These are phyloP conservation scores for Avicennia marina DNA, from an alignment of 257 asterid genomes.

Conservation along the genomic window DNA sequence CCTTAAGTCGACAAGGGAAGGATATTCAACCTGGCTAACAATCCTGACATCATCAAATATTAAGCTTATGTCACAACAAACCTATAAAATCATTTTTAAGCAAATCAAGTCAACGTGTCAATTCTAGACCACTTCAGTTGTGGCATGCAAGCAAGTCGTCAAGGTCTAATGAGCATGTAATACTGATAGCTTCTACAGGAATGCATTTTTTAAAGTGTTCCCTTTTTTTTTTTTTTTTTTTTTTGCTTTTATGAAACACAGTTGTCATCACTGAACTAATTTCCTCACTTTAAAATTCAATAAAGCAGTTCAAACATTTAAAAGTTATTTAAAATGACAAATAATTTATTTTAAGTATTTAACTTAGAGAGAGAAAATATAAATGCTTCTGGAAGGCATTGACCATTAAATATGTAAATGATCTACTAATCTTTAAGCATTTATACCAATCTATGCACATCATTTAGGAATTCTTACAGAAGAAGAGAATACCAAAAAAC, in stretches of 20 bases:
- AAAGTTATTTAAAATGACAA: neutral
- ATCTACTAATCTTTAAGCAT: neutral
- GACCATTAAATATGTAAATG: neutral
- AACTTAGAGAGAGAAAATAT: slow-evolving; percentile 7
- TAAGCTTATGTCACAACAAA: slow-evolving; percentile 1
- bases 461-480: neutral
- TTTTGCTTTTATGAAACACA: neutral
- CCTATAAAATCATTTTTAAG: neutral
- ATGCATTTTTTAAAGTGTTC: neutral
- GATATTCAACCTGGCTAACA: slow-evolving; percentile 97
- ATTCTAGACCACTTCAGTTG: slow-evolving; percentile 3
- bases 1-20: slow-evolving; percentile 97
- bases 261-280: neutral
- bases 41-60: slow-evolving; percentile 53
- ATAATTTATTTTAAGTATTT: neutral
- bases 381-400: neutral
- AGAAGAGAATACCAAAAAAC: slow-evolving; percentile 11
- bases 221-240: neutral
- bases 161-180: slow-evolving; percentile 2
- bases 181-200: neutral
- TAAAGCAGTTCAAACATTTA: neutral
- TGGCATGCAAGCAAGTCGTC: slow-evolving; percentile 8
- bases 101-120: slow-evolving; percentile 13
- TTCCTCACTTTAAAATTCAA: neutral
- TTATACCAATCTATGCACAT: neutral